These are phyloP conservation scores for Aleurites moluccanus DNA, from an alignment of 441 rosid species.

Conservation along the genomic window DNA sequence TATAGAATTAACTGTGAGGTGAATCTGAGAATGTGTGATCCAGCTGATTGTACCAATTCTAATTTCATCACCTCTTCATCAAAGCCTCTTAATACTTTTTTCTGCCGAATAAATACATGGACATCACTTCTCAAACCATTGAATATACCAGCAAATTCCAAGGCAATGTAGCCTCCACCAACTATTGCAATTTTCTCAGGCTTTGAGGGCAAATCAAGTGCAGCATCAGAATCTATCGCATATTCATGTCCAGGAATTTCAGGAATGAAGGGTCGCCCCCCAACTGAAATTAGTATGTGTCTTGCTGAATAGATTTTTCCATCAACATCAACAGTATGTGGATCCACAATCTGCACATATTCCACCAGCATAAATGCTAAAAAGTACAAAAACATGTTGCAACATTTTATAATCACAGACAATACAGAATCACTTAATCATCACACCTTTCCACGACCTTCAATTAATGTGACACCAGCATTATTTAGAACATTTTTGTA, in stretches of 20 bases:
- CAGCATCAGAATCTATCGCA: conserved; percentile 84
- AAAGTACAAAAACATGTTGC: not conserved
- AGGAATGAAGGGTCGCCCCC: conserved; percentile 87
- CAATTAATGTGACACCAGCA: conserved; percentile 66
- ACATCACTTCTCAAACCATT: conserved; percentile 77
- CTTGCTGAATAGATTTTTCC: conserved; percentile 71
- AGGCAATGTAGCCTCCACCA: conserved; percentile 91
- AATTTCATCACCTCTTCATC: conserved; percentile 73
- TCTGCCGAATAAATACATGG: conserved; percentile 88
- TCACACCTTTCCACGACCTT: conserved; percentile 93
- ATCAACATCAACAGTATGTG: conserved; percentile 80
- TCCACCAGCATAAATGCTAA: not conserved
- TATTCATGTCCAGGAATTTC: conserved; percentile 80
- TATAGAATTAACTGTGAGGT: not conserved
- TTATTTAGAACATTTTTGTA: conserved; percentile 69
- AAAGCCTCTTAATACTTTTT: conserved; percentile 84
- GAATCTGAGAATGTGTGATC: not conserved
- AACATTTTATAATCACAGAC: not conserved
- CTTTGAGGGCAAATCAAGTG: conserved; percentile 85
- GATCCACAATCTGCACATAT: conserved; percentile 61
- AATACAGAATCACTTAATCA: not conserved
- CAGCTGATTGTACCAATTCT: conserved; percentile 16
- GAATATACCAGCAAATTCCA: conserved; percentile 91
- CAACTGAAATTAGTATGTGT: conserved; percentile 74
- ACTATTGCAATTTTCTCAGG: conserved; percentile 78